A percentile compares a stretch with the other conserved stretches of the same genome.
Evolutionary conservation across 768 basidiomycete species (phyloP).

Genomic region (Termitomyces titanicus): DNA sequence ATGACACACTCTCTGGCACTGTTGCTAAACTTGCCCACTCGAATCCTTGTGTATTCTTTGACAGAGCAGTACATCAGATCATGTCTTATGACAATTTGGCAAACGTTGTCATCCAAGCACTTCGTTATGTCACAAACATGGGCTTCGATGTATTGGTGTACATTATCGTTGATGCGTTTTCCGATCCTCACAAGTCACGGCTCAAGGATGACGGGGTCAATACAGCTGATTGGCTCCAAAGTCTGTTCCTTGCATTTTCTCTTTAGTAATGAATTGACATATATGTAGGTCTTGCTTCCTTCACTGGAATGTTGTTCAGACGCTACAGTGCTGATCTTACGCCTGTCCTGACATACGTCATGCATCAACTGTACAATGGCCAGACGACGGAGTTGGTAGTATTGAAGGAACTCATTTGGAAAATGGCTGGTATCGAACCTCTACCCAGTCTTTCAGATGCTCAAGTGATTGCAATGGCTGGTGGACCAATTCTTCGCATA

Average conservation of each 20-base stretch:
- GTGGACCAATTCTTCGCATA: slow-evolving; percentile 80
- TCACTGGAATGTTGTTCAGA: slow-evolving; percentile 89
- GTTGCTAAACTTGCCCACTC: slow-evolving; percentile 93
- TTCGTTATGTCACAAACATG: slow-evolving; percentile 87
- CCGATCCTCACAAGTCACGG: slow-evolving; percentile 75
- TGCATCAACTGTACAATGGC: slow-evolving; percentile 82
- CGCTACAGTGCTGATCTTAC: slow-evolving; percentile 82
- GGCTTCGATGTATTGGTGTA: slow-evolving; percentile 93
- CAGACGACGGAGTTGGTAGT: slow-evolving; percentile 88
- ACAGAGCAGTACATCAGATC: slow-evolving; percentile 87
- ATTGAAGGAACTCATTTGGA: slow-evolving; percentile 88
- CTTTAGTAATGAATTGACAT: slow-evolving; percentile 14
- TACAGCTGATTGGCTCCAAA: slow-evolving; percentile 87
- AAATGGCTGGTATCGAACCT: slow-evolving; percentile 94
- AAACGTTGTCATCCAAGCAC: slow-evolving; percentile 82
- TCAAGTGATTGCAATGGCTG: slow-evolving; percentile 88
- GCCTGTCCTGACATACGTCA: slow-evolving; percentile 84
- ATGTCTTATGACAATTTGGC: slow-evolving; percentile 96
- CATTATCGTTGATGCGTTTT: slow-evolving; percentile 81
- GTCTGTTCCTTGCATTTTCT: slow-evolving; percentile 43
- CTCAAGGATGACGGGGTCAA: slow-evolving; percentile 93
- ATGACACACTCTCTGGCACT: slow-evolving; percentile 79
- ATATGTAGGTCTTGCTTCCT: slow-evolving; percentile 77
- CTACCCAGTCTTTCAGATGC: slow-evolving; percentile 85
- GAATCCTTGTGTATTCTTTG: slow-evolving; percentile 90